Evolutionary conservation across 768 basidiomycete species (phyloP), one percentile per base, ranked within the genome.

Genomic region (Thelephora aurantiotincta): DNA sequence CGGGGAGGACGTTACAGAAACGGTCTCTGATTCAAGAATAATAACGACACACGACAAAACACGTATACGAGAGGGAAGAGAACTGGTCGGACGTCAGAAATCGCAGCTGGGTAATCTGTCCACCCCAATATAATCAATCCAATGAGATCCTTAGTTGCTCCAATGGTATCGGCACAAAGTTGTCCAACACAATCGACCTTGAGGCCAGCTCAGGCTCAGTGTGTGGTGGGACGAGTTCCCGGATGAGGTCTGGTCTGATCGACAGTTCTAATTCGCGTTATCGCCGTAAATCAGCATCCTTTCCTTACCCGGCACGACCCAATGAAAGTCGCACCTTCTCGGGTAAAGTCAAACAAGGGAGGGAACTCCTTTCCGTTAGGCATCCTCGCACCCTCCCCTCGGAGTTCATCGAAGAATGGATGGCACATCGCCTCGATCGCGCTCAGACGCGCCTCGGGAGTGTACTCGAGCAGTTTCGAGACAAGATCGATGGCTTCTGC

Each of bases 331-430:
- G 67, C 55, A 92, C 92, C 91, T 70, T 96, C 94, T 53, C 86
- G 80, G 48, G 92, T 90, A 62, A 96, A 97, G 70, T 99, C 78
- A 65, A 99, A 98, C 54, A 99, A 68, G 33, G 75, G 74, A 1
- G 96, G 96, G 67, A 97, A 89, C 46, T 94, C 90, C 64, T 90
- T 93, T 52, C 96, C 93, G 55, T 93, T 96, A 6, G 93, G 92
- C 89, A 99, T 89, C 65, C 81, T 78, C 41, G 88, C 85, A 0
- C 89, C 91, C 60, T 93, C 88, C 37, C 74, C 74, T 52, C 90
- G 79, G 57, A 99, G 65, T 66, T 99, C 96, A 60, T 98, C 93
- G 63, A 99, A 99, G 82, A 98, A 93, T 22, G 87, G 80, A 61
- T 94, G 82, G 53, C 89, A 73, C 90, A 94, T 90, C 20, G 87